Percentiles rank a stretch among this genome's conserved stretches.
Evolutionary conservation across 208 protist genomes (phyloP).

Genomic region (Trypanosomatidae sp.): DNA sequence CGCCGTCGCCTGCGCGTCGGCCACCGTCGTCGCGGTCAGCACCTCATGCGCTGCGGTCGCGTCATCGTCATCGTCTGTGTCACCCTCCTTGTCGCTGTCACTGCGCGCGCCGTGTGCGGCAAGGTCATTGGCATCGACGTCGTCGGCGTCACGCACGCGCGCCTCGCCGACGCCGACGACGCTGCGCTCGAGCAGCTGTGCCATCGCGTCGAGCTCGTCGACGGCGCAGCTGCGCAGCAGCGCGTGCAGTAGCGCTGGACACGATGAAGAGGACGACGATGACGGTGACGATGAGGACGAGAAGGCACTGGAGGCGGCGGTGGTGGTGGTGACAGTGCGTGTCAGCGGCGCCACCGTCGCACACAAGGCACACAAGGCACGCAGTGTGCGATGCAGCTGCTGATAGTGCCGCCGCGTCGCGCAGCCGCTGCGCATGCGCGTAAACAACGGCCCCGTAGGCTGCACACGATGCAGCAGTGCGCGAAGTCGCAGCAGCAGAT

Average conservation of each 20-base stretch:
- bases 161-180: not conserved
- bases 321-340: too few relatives aligned
- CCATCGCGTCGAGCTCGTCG: not conserved
- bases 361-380: slow-evolving; percentile 19
- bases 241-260: not conserved
- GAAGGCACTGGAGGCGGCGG: too few relatives aligned
- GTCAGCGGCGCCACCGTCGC: too few relatives aligned
- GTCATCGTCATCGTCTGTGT: too few relatives aligned
- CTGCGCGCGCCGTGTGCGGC: too few relatives aligned
- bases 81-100: too few relatives aligned
- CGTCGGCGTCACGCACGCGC: slow-evolving; percentile 9
- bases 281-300: too few relatives aligned
- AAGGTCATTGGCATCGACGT: too few relatives aligned
- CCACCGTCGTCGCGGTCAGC: too few relatives aligned
- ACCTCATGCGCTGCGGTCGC: too few relatives aligned
- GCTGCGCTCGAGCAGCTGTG: not conserved
- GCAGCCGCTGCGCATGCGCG: slow-evolving; percentile 43
- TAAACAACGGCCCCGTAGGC: slow-evolving; percentile 42
- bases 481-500: slow-evolving; percentile 27
- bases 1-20: too few relatives aligned
- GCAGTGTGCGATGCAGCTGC: slow-evolving; percentile 32
- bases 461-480: slow-evolving; percentile 27
- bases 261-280: too few relatives aligned
- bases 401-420: slow-evolving; percentile 41
- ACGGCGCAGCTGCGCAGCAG: not conserved